phyloP scores from a whole-genome alignment of 305 asterid genomes.

The Ajuga reptans region DNA sequence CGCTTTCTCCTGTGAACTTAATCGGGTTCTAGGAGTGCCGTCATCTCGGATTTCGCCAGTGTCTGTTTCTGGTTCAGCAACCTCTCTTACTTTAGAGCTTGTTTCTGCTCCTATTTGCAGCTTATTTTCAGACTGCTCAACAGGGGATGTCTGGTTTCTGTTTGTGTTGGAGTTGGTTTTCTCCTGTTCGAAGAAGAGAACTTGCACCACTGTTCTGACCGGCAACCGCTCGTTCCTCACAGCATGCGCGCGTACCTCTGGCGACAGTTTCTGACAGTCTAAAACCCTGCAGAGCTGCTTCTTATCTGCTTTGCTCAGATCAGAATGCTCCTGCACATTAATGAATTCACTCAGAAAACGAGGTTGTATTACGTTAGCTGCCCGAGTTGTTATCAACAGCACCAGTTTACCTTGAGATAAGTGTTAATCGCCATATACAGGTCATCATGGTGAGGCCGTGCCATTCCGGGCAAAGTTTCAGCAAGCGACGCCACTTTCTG shows the following conservation, averaged over 20 bases:
- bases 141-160: constrained; percentile 21
- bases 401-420: constrained; percentile 49
- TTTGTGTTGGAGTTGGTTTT: constrained; percentile 19
- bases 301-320: constrained; percentile 56
- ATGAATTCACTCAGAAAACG: background rate
- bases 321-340: constrained; percentile 50
- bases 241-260: constrained; percentile 51
- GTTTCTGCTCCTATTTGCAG: constrained; percentile 28
- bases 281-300: constrained; percentile 53
- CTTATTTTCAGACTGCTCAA: constrained; percentile 24
- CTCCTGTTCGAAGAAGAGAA: constrained; percentile 64
- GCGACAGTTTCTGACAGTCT: constrained; percentile 67
- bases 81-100: constrained; percentile 27
- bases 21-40: constrained; percentile 6
- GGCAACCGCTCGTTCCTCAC: constrained; percentile 71
- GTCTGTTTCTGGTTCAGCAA: constrained; percentile 12
- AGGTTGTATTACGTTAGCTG: too few species aligned
- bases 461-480: constrained; percentile 55
- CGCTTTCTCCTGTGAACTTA: constrained; percentile 26
- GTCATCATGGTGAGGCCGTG: constrained; percentile 55
- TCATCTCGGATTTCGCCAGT: constrained; percentile 25
- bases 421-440: constrained; percentile 57
- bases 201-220: constrained; percentile 63
- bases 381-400: background rate
- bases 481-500: constrained; percentile 48